Conservation (phyloP, 768 basidiomycete species). For the Agrocybe praecox region DNA sequence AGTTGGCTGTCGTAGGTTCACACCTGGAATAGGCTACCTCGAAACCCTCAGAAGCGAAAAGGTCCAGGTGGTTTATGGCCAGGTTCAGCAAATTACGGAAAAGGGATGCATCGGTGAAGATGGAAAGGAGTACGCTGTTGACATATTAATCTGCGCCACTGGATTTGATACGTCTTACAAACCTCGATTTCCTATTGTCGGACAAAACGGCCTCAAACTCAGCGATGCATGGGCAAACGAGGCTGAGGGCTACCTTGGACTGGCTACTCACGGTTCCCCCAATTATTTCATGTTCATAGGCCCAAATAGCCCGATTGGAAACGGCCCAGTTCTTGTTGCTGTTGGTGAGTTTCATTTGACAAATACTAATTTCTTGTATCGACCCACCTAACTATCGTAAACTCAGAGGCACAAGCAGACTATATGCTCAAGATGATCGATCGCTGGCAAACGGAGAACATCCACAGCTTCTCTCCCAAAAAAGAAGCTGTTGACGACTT, state of each 20-base stretch:
- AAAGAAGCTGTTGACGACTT: conserved; percentile 35
- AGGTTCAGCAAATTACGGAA: conserved; percentile 29
- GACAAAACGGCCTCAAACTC: conserved; percentile 25
- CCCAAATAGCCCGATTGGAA: conserved; percentile 36
- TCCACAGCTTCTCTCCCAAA: conserved; percentile 35
- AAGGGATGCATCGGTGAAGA: conserved; percentile 28
- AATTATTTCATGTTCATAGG: conserved; percentile 35
- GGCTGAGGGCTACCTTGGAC: conserved; percentile 30
- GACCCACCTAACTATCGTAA: not conserved
- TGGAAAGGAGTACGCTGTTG: conserved; percentile 32
- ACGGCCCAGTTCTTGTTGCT: conserved; percentile 31
- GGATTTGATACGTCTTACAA: conserved; percentile 36
- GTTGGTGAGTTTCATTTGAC: conserved; percentile 23
- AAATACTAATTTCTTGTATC: no score
- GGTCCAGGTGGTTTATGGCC: conserved; percentile 30
- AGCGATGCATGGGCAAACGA: conserved; percentile 34
- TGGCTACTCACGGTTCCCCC: conserved; percentile 33
- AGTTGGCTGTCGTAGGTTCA: conserved; percentile 36
- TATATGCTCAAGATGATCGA: conserved; percentile 35
- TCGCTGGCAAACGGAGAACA: conserved; percentile 38
- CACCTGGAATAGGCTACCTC: conserved; percentile 35
- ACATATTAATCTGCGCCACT: conserved; percentile 40
- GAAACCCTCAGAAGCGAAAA: conserved; percentile 32
- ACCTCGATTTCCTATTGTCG: conserved; percentile 35
- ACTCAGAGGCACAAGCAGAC: conserved; percentile 32